Evolutionary conservation across 306 rosid genomes (phyloP).

Genomic region (Acacia acuminata): DNA sequence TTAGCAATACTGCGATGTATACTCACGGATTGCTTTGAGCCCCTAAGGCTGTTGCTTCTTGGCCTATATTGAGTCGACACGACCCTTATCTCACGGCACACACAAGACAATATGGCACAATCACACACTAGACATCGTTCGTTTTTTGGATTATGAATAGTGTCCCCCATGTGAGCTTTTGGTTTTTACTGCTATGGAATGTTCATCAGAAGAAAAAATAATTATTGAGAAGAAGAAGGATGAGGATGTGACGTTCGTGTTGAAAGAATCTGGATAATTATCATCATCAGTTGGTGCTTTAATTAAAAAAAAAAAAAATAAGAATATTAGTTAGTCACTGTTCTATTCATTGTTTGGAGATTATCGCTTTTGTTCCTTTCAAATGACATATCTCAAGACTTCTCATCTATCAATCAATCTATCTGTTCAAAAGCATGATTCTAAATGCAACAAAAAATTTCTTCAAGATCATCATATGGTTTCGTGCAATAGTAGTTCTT

Average conservation of each 20-base stretch:
- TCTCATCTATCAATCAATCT: not conserved
- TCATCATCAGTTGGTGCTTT: not conserved
- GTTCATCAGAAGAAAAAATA: slow-evolving; percentile 25
- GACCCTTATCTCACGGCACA: slow-evolving; percentile 28
- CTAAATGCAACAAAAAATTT: not conserved
- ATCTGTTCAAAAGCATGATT: not conserved
- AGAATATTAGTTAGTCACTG: not conserved
- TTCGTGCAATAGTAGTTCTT: not conserved
- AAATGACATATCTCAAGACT: not conserved
- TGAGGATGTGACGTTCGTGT: not conserved
- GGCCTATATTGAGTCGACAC: slow-evolving; percentile 18
- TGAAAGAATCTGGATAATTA: not conserved
- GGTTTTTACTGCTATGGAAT: slow-evolving; percentile 34
- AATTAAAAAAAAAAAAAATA: not conserved
- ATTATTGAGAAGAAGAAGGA: slow-evolving; percentile 7
- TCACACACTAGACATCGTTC: slow-evolving; percentile 9
- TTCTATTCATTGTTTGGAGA: not conserved
- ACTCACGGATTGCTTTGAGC: slow-evolving; percentile 66
- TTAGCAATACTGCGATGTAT: not conserved
- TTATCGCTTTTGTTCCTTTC: not conserved
- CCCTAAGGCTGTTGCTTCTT: slow-evolving; percentile 26
- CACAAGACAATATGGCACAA: not conserved
- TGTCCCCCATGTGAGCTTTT: slow-evolving; percentile 37
- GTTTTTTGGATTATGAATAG: slow-evolving; percentile 30
- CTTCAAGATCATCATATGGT: not conserved